Percentiles rank a stretch among this genome's conserved stretches.
These are phyloP conservation scores for Sugiyamaella americana DNA, from an alignment of 805 yeast genomes.

Conservation along the genomic window DNA sequence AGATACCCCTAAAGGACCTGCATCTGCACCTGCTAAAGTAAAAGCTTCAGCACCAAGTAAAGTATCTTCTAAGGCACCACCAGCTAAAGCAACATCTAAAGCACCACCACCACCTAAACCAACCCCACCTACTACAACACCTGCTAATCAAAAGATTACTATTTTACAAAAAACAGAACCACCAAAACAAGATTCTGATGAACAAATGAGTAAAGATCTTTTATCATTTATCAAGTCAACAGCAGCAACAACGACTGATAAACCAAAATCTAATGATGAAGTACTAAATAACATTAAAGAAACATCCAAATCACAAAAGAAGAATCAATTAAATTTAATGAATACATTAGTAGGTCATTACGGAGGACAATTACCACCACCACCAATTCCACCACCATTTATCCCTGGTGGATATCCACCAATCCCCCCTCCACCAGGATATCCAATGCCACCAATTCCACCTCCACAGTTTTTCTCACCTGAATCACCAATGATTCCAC, in stretches of 20 bases:
- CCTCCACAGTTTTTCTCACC: slow-evolving; percentile 11
- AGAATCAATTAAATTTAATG: slow-evolving; percentile 16
- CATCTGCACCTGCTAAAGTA: neutral
- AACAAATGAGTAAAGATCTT: slow-evolving; percentile 23
- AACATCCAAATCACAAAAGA: slow-evolving; percentile 13
- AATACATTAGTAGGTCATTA: slow-evolving; percentile 20
- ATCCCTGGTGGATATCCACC: slow-evolving; percentile 17
- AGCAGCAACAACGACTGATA: slow-evolving; percentile 1
- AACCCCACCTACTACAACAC: neutral
- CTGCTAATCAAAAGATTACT: neutral
- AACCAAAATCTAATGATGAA: slow-evolving; percentile 13
- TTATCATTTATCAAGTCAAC: slow-evolving; percentile 15
- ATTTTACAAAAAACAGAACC: neutral
- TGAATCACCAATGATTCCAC: slow-evolving; percentile 11
- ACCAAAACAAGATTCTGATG: neutral
- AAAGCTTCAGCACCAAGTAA: neutral
- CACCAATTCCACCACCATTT: slow-evolving; percentile 17
- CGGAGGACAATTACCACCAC: slow-evolving; percentile 16
- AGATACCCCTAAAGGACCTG: neutral
- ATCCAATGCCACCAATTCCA: slow-evolving; percentile 21
- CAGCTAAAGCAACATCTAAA: neutral
- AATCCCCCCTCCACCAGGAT: neutral
- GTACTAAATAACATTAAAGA: slow-evolving; percentile 16
- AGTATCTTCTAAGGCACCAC: neutral
- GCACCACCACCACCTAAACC: slow-evolving; percentile 1